These are phyloP conservation scores for Tritrichomonas musculus DNA, from an alignment of 208 protist species.

Conservation along the genomic window DNA sequence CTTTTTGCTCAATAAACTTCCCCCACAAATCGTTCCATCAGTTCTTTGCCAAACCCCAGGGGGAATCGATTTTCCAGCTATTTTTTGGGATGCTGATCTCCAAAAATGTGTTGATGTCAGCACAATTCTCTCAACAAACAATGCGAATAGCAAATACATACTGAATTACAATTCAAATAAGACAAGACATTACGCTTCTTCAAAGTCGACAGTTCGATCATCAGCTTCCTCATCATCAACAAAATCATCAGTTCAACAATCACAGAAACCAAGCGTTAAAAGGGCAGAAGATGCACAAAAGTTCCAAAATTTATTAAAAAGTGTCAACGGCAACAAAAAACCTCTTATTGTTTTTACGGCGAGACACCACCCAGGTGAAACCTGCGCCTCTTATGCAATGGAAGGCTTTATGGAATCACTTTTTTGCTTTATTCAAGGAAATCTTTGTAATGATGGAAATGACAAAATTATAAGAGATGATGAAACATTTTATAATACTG, in stretches of 20 bases:
- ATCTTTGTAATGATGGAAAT: too few relatives aligned
- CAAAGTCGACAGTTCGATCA: too few relatives aligned
- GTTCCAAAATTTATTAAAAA: too few relatives aligned
- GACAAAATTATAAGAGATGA: too few relatives aligned
- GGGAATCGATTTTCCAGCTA: not conserved
- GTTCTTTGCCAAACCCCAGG: not conserved
- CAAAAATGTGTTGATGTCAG: not conserved
- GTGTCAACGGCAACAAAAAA: not conserved
- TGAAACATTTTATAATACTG: too few relatives aligned
- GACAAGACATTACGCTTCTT: too few relatives aligned
- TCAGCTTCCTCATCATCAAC: too few relatives aligned
- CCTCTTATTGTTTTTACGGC: not conserved
- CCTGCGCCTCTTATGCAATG: not conserved
- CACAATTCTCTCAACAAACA: not conserved
- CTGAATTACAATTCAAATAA: too few relatives aligned
- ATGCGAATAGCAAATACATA: not conserved
- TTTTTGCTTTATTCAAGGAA: not conserved
- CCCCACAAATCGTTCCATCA: too few relatives aligned
- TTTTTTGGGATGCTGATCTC: not conserved
- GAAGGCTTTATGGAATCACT: not conserved
- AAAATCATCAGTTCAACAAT: not conserved
- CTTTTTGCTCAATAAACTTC: not conserved
- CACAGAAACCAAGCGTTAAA: not conserved
- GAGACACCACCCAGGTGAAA: not conserved
- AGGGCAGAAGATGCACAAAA: too few relatives aligned